Conservation (phyloP, 805 yeast genomes). For the Candida yuanshanica region DNA sequence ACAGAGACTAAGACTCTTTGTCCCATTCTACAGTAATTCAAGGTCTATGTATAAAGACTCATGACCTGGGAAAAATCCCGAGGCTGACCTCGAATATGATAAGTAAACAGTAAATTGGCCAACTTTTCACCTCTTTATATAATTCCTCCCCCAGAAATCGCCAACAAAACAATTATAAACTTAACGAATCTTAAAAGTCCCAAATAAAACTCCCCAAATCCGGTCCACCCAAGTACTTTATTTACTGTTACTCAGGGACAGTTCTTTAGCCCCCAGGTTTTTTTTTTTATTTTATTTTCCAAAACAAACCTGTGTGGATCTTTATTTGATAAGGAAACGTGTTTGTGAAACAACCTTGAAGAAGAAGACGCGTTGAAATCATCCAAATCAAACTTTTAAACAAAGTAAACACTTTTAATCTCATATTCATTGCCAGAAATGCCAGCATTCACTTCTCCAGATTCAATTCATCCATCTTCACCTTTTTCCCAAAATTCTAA, state of each 20-base stretch:
- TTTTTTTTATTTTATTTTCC: background rate
- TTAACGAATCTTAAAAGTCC: too few relatives aligned
- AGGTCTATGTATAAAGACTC: too few relatives aligned
- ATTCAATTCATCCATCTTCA: constrained; percentile 21
- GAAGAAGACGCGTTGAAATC: background rate
- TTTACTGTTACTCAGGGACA: background rate
- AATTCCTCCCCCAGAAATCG: too few relatives aligned
- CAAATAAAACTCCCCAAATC: background rate
- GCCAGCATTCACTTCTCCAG: constrained; percentile 13
- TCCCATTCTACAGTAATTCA: too few relatives aligned
- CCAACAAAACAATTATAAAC: too few relatives aligned
- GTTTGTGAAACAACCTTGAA: background rate
- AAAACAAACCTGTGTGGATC: background rate
- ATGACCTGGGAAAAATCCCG: background rate
- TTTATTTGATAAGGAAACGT: background rate
- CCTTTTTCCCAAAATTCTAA: constrained; percentile 22
- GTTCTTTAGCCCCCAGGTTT: background rate
- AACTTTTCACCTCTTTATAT: background rate
- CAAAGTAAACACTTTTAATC: background rate
- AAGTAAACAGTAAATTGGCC: background rate
- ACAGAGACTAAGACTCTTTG: too few relatives aligned
- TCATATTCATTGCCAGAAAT: too few relatives aligned
- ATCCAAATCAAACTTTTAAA: background rate
- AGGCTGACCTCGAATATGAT: background rate
- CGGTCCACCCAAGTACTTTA: background rate